Conservation (phyloP, 2,329 filamentous ascomycete genomes). For the Claviceps pusilla region DNA sequence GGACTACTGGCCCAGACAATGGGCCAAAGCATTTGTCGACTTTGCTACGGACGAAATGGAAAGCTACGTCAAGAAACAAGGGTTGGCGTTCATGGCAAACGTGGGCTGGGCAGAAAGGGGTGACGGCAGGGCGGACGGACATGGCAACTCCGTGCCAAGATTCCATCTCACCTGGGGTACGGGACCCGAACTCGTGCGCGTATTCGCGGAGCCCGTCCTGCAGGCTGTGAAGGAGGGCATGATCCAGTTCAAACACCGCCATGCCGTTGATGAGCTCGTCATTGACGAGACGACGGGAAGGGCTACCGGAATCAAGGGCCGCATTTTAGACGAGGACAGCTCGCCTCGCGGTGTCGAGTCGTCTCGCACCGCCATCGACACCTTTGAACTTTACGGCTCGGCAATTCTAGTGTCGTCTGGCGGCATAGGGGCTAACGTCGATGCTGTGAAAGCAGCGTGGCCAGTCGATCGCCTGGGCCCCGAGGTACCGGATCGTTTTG, state of each 20-base stretch:
- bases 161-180: constrained; percentile 49
- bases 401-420: constrained; percentile 41
- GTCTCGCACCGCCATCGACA: constrained; percentile 30
- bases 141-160: constrained; percentile 48
- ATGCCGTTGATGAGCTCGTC: constrained; percentile 41
- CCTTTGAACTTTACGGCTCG: constrained; percentile 38
- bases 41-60: constrained; percentile 47
- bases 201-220: constrained; percentile 41
- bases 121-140: constrained; percentile 37
- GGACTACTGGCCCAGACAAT: constrained; percentile 42
- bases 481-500: constrained; percentile 39
- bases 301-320: constrained; percentile 37
- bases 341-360: constrained; percentile 36
- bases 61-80: constrained; percentile 36
- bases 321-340: constrained; percentile 36
- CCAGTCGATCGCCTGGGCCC: constrained; percentile 41
- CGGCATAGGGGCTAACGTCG: constrained; percentile 47
- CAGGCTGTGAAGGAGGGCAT: constrained; percentile 36
- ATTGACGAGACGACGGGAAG: constrained; percentile 33
- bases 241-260: constrained; percentile 40
- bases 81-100: constrained; percentile 36
- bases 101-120: constrained; percentile 50
- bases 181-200: constrained; percentile 42
- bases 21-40: constrained; percentile 50
- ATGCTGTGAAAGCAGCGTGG: constrained; percentile 43